Evolutionary conservation across 2,329 filamentous ascomycete species (phyloP), one percentile per base, ranked within the genome.

Genomic region (Cordyceps militaris): DNA sequence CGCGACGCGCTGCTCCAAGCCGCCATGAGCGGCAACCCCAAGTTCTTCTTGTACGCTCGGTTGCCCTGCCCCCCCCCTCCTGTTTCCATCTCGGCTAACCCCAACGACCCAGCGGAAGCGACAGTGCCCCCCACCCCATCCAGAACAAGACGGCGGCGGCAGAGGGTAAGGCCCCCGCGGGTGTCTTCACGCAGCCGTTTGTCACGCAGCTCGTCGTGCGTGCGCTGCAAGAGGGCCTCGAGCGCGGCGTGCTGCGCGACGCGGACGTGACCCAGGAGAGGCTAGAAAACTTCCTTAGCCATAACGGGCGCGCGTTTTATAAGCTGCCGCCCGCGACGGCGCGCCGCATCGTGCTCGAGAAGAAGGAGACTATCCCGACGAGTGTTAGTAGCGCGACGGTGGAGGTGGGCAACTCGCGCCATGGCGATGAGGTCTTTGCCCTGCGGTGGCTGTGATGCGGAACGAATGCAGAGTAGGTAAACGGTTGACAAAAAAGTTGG

Each of bases 121-220:
- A 88, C 65, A 83, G 79, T 6, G 85, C 85, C 46, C 85, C 85
- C 36, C 86, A 89, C 67, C 79, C 80, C 11, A 72, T 82, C 4
- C 67, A 69, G n/a, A 79, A 80, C 60, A 89, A 89, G 73, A 78
- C 68, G 1, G 65, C 65, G 19, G 70, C 68, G 7, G 66, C 67
- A 54, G 78, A 74, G 51, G 77, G 76, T 49, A 79, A 75, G 67
- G 80, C 85, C 1, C 82, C 86, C 0, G 89, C 89, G 0, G 89
- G 89, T 4, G 88, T 92, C 44, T 93, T 91, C 69, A 92, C 89
- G 1, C 89, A 93, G 73, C 85, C 86, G 4, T 85, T 85, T 67
- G 84, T 84, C 0, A 77, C 84, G 2, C 83, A 84, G 56, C 78
- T 85, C 49, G 85, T 90, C 48, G 73, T 91, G 24, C 66, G 74